Conservation (phyloP, 257 asterid genomes). For the Nicotiana benthamiana region DNA sequence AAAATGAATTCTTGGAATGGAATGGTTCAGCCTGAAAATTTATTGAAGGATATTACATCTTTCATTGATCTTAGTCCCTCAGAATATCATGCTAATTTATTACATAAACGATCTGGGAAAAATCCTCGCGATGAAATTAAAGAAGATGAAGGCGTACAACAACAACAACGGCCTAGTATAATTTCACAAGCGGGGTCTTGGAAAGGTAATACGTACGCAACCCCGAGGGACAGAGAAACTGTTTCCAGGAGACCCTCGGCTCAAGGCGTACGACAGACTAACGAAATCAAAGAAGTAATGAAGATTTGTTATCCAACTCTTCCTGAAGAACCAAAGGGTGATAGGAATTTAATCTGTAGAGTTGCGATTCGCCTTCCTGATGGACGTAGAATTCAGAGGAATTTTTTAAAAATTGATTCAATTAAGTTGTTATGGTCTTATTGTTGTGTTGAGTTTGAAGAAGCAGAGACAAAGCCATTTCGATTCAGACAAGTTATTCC, state of each 20-base stretch:
- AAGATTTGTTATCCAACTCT: background rate
- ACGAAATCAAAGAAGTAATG: background rate
- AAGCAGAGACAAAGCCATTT: background rate
- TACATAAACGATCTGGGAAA: background rate
- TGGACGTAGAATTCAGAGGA: conserved; percentile 9
- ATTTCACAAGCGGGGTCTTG: no score
- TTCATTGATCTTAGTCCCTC: background rate
- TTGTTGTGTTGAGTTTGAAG: background rate
- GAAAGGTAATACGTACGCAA: no score
- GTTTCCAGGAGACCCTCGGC: no score
- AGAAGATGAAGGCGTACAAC: background rate
- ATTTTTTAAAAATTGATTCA: background rate
- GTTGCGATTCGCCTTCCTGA: background rate
- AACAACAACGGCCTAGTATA: no score
- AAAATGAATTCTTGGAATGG: background rate
- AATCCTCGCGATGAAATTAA: background rate
- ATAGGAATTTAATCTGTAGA: background rate
- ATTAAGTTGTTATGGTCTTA: conserved; percentile 5
- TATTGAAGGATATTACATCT: background rate
- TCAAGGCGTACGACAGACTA: background rate
- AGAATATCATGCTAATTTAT: background rate
- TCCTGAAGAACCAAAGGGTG: background rate
- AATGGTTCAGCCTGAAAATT: background rate
- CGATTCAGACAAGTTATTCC: background rate
- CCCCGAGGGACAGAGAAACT: no score